Percentiles rank a stretch among this genome's conserved stretches.
phyloP scores from a whole-genome alignment of 2,329 filamentous ascomycete genomes.

The Aspergillus transmontanensis region DNA sequence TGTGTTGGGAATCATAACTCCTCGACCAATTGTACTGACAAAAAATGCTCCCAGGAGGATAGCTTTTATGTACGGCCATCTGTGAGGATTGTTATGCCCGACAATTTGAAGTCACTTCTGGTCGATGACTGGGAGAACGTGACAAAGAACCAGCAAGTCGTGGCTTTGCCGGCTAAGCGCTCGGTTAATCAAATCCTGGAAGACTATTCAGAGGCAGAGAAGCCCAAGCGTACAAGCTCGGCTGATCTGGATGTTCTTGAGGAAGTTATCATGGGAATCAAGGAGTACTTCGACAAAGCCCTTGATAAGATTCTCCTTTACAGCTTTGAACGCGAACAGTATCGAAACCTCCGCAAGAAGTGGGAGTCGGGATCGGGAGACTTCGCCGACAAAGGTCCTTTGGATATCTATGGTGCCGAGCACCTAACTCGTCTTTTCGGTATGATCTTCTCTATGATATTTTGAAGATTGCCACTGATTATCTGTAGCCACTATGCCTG shows the following conservation, averaged over 20 bases:
- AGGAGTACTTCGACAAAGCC: slow-evolving; percentile 91
- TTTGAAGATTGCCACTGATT: slow-evolving; percentile 10
- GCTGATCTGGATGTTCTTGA: slow-evolving; percentile 83
- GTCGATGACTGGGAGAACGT: slow-evolving; percentile 99
- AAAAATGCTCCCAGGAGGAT: slow-evolving; percentile 71
- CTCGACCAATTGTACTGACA: not conserved
- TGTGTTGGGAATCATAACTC: not conserved
- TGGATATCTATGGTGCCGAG: slow-evolving; percentile 89
- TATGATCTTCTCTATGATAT: slow-evolving; percentile 51
- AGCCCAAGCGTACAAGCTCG: slow-evolving; percentile 62
- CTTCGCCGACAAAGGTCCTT: slow-evolving; percentile 69
- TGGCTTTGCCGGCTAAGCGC: slow-evolving; percentile 76
- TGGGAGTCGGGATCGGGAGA: slow-evolving; percentile 66
- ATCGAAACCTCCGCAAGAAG: slow-evolving; percentile 72
- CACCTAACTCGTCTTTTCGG: slow-evolving; percentile 87
- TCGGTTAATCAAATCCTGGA: slow-evolving; percentile 78
- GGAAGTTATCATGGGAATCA: slow-evolving; percentile 82
- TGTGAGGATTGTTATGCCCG: slow-evolving; percentile 82
- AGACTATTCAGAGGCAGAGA: slow-evolving; percentile 75
- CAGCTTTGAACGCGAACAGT: slow-evolving; percentile 89
- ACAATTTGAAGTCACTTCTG: slow-evolving; percentile 85
- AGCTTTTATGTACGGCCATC: slow-evolving; percentile 80
- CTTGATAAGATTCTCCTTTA: slow-evolving; percentile 89
- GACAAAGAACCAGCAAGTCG: slow-evolving; percentile 90
- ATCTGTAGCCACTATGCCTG: slow-evolving; percentile 78